Evolutionary conservation across 208 protist genomes (phyloP), one percentile per base, ranked within the genome.

Genomic region (Trypanosoma cruzi): DNA sequence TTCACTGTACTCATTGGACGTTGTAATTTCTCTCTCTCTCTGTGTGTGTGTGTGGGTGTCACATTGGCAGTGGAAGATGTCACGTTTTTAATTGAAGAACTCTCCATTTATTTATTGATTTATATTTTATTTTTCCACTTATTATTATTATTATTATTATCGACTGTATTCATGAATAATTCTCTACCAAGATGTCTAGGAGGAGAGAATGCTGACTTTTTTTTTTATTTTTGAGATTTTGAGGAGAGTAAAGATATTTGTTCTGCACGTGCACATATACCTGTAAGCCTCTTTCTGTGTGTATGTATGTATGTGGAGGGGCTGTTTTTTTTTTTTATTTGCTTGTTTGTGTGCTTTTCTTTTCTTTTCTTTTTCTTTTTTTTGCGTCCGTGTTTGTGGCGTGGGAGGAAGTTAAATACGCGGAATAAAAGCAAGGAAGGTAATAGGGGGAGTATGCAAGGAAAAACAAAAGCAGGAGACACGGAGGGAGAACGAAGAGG

Each of bases 101-200:
- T 24, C 48, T 52, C 5, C 24, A 24, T 8, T 26, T 52, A 6
- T 50, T 50, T 50, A 11, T 40, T 40, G 36, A 40, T 40, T 52
- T 52, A n/a, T 52, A 24, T 50, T 50, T 22, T 50, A 24, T n/a
- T 52, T 52, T 52, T 52, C 13, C 37, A 13, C 37, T 44, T 55
- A 22, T 6, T 55, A 6, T 60, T 60, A 20, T 60, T 60, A 10
- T 20, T 40, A 16, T 40, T 60, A 16, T 63, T 63, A 63, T 44
- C 40, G 40, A 44, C 40, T 16, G 18, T 16, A 7, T 16, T 4
- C 8, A 44, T 44, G 1, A 44, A 7, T 44, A 14, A 7, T 44
- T 44, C 40, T 14, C 40, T 18, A 24, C 48, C 48, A 4, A 52
- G 10, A n/a, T 14, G 13, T 44, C 40, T 14, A 44, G 11, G 40